Percentiles rank a stretch among this genome's conserved stretches.
phyloP scores from a whole-genome alignment of 352 stramenopile genomes.

The Thalassiosira hispida region DNA sequence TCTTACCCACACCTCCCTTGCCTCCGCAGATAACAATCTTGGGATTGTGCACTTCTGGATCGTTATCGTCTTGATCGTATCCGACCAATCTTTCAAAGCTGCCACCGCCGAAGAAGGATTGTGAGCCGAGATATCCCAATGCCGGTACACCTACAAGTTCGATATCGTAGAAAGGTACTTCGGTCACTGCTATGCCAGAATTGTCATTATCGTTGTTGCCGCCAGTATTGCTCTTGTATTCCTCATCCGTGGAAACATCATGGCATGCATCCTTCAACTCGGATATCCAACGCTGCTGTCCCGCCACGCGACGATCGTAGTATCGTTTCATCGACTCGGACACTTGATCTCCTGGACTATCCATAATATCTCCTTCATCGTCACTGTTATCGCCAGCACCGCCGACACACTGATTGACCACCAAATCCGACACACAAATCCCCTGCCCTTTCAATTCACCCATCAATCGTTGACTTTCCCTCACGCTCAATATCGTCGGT shows the following conservation, averaged over 20 bases:
- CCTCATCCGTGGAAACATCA: conserved; percentile 66
- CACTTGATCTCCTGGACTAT: conserved; percentile 1
- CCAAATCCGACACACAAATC: conserved; percentile 74
- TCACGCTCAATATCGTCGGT: conserved; percentile 83
- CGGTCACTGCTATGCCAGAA: conserved; percentile 62
- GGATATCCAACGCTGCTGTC: conserved; percentile 77
- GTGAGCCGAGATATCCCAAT: conserved; percentile 73
- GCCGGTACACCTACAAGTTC: conserved; percentile 86
- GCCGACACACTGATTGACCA: conserved; percentile 80
- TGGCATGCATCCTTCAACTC: conserved; percentile 69
- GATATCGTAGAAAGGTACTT: conserved; percentile 88
- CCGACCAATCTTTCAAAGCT: conserved; percentile 64
- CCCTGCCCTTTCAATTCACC: conserved; percentile 70
- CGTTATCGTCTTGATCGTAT: conserved; percentile 41
- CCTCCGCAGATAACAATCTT: conserved; percentile 88
- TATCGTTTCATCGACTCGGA: conserved; percentile 65
- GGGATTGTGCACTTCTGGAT: conserved; percentile 37
- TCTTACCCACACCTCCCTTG: conserved; percentile 90
- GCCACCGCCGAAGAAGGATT: conserved; percentile 57
- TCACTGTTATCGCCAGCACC: conserved; percentile 1
- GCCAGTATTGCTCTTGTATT: conserved; percentile 62
- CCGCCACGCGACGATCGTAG: conserved; percentile 68
- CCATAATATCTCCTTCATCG: too few relatives aligned
- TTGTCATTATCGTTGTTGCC: conserved; percentile 27
- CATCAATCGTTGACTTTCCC: conserved; percentile 80